Percentiles rank a stretch among this genome's conserved stretches.
Conservation (phyloP, 2,329 filamentous ascomycete genomes). For the Ophiobolus disseminans region DNA sequence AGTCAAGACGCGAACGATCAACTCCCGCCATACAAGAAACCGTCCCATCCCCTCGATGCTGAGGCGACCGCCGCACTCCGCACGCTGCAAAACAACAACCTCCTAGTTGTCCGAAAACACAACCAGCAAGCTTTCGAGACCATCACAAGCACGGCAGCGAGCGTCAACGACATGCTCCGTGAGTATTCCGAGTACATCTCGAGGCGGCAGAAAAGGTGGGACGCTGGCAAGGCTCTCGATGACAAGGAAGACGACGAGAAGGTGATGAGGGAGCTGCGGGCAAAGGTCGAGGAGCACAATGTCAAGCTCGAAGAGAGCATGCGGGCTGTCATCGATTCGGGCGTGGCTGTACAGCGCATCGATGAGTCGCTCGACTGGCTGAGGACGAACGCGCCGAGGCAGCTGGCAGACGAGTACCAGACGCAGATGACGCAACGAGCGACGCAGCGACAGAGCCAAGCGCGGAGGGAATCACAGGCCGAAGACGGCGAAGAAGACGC, state of each 20-base stretch:
- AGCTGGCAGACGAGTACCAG: constrained; percentile 36
- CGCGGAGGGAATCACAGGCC: constrained; percentile 24
- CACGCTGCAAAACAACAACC: constrained; percentile 52
- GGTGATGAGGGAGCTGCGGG: constrained; percentile 49
- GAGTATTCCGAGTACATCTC: constrained; percentile 48
- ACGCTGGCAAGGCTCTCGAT: constrained; percentile 44
- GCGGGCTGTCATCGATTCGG: constrained; percentile 64
- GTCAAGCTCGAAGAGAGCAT: constrained; percentile 64
- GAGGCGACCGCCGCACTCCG: constrained; percentile 56
- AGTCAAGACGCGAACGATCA: constrained; percentile 18
- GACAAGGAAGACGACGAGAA: constrained; percentile 49
- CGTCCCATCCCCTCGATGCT: constrained; percentile 59
- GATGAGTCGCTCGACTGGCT: constrained; percentile 55
- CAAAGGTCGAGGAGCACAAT: constrained; percentile 60
- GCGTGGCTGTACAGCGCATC: constrained; percentile 55
- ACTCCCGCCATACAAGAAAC: constrained; percentile 62
- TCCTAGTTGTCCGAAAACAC: constrained; percentile 57
- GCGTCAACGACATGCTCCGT: constrained; percentile 64
- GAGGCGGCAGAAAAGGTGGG: constrained; percentile 42
- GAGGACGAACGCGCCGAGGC: constrained; percentile 42
- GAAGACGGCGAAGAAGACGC: constrained; percentile 34
- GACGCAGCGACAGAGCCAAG: constrained; percentile 43
- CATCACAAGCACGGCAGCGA: constrained; percentile 59
- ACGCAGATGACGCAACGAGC: constrained; percentile 48
- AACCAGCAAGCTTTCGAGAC: constrained; percentile 55